A percentile compares a stretch with the other conserved stretches of the same genome.
phyloP scores from a whole-genome alignment of 2,329 filamentous ascomycete species.

The Sporothrix sp. region DNA sequence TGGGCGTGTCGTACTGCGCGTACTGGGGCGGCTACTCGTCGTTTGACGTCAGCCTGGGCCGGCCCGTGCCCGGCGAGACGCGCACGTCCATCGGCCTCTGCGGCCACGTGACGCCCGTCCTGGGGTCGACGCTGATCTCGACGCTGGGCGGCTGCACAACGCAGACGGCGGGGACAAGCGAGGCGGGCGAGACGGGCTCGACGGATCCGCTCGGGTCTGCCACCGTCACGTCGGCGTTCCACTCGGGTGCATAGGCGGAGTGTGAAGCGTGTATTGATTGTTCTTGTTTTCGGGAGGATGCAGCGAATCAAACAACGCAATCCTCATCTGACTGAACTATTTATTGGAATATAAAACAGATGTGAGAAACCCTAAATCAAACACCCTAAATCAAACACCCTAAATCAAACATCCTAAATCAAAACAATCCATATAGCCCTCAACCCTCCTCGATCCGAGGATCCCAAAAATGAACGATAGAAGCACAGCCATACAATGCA shows the following conservation, averaged over 20 bases:
- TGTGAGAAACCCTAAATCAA: not conserved
- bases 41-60: slow-evolving; percentile 12
- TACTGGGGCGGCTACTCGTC: slow-evolving; percentile 20
- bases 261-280: too few relatives aligned
- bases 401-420: not conserved
- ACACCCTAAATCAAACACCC: not conserved
- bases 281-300: too few relatives aligned
- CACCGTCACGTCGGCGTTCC: too few relatives aligned
- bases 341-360: not conserved
- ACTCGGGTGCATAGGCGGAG: too few relatives aligned
- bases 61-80: slow-evolving; percentile 18
- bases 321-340: too few relatives aligned
- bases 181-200: too few relatives aligned
- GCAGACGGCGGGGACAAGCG: too few relatives aligned
- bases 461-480: not conserved
- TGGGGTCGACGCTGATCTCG: too few relatives aligned
- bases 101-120: not conserved
- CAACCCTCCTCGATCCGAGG: not conserved
- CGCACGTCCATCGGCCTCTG: slow-evolving; percentile 14
- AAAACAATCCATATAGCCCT: not conserved
- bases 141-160: too few relatives aligned
- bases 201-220: too few relatives aligned
- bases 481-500: not conserved
- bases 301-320: too few relatives aligned
- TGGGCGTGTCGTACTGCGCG: slow-evolving; percentile 17